phyloP scores from a whole-genome alignment of 2,329 filamentous ascomycete species.

The Alternaria panax region DNA sequence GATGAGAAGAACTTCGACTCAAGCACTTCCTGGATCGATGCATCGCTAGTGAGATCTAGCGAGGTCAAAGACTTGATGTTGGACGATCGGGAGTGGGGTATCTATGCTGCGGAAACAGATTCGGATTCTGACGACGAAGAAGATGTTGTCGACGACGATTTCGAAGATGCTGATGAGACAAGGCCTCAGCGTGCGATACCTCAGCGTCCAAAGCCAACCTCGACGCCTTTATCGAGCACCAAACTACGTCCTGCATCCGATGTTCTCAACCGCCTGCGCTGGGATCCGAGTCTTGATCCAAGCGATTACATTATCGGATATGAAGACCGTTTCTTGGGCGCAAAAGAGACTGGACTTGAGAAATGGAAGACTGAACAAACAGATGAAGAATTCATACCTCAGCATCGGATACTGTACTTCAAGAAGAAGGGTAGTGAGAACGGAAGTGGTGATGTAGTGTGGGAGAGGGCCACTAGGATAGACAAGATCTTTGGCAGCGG shows the following conservation, averaged over 20 bases:
- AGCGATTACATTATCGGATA: constrained; percentile 61
- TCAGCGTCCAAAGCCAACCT: constrained; percentile 22
- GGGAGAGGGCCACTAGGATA: constrained; percentile 58
- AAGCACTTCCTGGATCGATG: constrained; percentile 45
- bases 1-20: constrained; percentile 49
- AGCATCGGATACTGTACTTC: constrained; percentile 62
- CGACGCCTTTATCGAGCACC: constrained; percentile 30
- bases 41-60: constrained; percentile 39
- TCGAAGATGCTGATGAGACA: constrained; percentile 16
- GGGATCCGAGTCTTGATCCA: constrained; percentile 57
- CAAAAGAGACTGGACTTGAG: constrained; percentile 56
- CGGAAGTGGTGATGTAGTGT: constrained; percentile 51
- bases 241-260: constrained; percentile 52
- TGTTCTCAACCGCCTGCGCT: constrained; percentile 59
- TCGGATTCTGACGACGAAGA: constrained; percentile 49
- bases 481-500: constrained; percentile 59
- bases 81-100: constrained; percentile 61
- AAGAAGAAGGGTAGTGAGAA: constrained; percentile 47
- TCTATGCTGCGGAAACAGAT: constrained; percentile 55
- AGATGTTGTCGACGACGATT: constrained; percentile 21
- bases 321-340: constrained; percentile 60
- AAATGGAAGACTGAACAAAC: constrained; percentile 63
- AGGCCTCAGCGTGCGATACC: constrained; percentile 25
- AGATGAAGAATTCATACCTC: constrained; percentile 64
- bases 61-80: constrained; percentile 53